Evolutionary conservation across 768 basidiomycete species (phyloP), one percentile per base, ranked within the genome.

Genomic region (Pleurotus platypus): DNA sequence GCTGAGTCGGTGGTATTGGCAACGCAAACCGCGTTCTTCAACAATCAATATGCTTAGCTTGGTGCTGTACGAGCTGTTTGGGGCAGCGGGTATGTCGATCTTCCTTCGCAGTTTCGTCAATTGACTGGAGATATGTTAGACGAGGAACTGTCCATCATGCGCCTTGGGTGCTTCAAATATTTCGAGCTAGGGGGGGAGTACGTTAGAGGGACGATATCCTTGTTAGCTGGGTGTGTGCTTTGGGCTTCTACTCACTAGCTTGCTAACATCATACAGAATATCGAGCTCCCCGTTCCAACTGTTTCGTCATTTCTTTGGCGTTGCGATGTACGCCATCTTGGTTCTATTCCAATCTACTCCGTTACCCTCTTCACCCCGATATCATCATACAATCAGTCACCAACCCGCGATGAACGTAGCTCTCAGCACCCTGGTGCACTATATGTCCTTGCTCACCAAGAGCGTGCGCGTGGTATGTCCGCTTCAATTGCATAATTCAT

Each of bases 21-120:
- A 75, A 46, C 78, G 97, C 12, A 98, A 98, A 70, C 81, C 84
- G 0, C 75, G 95, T 42, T 75, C 89, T 6, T 83, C 89, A 12
- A 95, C 92, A n/a, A 83, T 98, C 57, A 99, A 99, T 65, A 92
- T 97, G 15, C 76, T 99, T 39, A 92, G 91, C 60, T 80, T 98
- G 46, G 96, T 97, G 1, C 70, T 99, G 56, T 98, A 98, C 67
- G 92, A 96, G 64, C 71, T 99, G 27, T 99, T 98, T 67, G 87
- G 92, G 3, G 96, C 93, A 0, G 92, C 98, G 64, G 90, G 95
- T 92, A 60, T 58, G 90, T 79, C 6, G 54, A 9, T 38, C 39
- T 45, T 45, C 1, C 20, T 16, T 22, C 11, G 5, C 6, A 13
- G 46, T 20, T 47, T 16, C 46, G 46, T 38, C 7, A 15, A 3